Base-by-base conservation (phyloP, 441 rosid species). In the Erodium chrysanthum region DNA sequence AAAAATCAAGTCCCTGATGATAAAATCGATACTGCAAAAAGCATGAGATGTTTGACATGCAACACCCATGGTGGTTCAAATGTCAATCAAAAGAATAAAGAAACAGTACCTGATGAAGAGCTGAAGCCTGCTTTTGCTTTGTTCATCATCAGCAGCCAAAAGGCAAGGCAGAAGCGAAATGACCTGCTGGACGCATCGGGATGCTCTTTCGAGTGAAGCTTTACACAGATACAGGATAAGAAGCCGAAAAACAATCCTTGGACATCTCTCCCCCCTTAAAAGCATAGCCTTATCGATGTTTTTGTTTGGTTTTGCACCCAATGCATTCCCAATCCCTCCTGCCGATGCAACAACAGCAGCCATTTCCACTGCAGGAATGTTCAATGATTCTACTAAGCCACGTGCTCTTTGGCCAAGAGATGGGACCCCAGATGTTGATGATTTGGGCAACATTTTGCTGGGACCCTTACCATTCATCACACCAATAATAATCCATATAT, bases 361-460 rank as follows among this genome's bases (percentile, higher is more conserved):
- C 99, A 95, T 95, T 80, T 95, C 99, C 68, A 97, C 98, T 66
- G 98, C 98, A 37, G 99, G 99, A 84, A 88, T 90, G 72, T 95
- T 95, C 71, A 95, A 78, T 21, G 99, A 95, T 78, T 95, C 99
- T 46, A 95, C 99, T 66, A 95, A 81, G 73, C 95, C 98, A 61
- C 99, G 92, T 65, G 99, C 99, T 82, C 99, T 86, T 80, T 95
- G 98, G 64, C 99, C 92, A 68, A 95, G 80, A 66, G 99, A 87
- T 59, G 97, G 97, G 71, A 88, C 90, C 58, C 67, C 80, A 46
- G 81, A 72, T 70, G 87, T n/a, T 23, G 64, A 60, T 60, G 64
- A 5, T 81, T 83, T 90, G 54, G 87, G 78, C 66, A 84, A 73
- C 74, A 76, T 73, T 84, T 83, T 92, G 82, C 84, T 84, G 21